Percentiles rank a stretch among this genome's conserved stretches.
Evolutionary conservation across 306 rosid species (phyloP).

Genomic region (Acacia acuminata): DNA sequence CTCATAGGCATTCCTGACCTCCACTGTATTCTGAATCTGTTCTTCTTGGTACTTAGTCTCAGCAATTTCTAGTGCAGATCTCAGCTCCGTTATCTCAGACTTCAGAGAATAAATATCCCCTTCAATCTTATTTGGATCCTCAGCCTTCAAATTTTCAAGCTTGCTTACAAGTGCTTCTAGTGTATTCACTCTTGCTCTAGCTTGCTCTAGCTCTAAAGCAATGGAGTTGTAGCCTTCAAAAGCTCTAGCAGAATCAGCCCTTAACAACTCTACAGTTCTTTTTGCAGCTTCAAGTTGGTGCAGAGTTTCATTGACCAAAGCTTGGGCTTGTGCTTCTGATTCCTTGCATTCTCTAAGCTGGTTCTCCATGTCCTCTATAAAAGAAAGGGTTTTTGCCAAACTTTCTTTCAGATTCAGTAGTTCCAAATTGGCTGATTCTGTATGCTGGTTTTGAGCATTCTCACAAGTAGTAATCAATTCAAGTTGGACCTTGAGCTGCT

Average conservation of each 20-base stretch:
- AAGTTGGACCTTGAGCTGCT: constrained; percentile 69
- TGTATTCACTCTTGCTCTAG: constrained; percentile 52
- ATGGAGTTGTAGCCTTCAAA: constrained; percentile 54
- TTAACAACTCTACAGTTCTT: constrained; percentile 54
- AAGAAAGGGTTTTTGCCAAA: constrained; percentile 65
- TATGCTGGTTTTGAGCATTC: constrained; percentile 48
- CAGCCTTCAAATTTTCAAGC: constrained; percentile 36
- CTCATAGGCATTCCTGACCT: constrained; percentile 64
- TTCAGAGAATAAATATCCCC: constrained; percentile 52
- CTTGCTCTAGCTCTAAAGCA: constrained; percentile 61
- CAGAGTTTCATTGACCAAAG: constrained; percentile 56
- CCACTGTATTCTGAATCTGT: constrained; percentile 63
- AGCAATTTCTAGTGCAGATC: constrained; percentile 62
- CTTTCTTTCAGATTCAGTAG: constrained; percentile 61
- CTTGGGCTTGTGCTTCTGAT: constrained; percentile 70
- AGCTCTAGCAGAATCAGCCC: constrained; percentile 54
- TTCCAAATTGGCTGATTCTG: constrained; percentile 55
- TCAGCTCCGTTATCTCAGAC: constrained; percentile 53
- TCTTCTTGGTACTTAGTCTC: constrained; percentile 78
- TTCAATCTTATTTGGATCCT: constrained; percentile 12
- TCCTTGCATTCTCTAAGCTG: constrained; percentile 56
- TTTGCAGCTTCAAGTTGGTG: constrained; percentile 74
- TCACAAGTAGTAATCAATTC: constrained; percentile 56
- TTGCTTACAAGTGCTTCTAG: constrained; percentile 60
- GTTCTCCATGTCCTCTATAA: constrained; percentile 61